Evolutionary conservation across 805 yeast genomes (phyloP), one percentile per base, ranked within the genome.

Genomic region (Wickerhamomyces canadensis): DNA sequence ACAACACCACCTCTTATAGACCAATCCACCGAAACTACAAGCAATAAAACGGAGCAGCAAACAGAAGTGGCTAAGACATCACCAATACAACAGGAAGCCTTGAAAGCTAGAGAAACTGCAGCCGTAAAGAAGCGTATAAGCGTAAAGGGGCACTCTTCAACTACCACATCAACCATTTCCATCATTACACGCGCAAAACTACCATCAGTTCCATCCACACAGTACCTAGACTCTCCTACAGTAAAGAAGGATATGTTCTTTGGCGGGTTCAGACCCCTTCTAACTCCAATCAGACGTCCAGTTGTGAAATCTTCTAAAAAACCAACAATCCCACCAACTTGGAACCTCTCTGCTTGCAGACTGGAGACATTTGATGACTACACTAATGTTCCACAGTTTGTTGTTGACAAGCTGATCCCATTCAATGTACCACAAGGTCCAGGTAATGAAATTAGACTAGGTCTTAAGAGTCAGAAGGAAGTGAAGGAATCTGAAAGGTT

Each of bases 321-420:
- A 16, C 47, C 51, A 35, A 45, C 54, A 2, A 43, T 46, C 16
- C 51, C 57, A 21, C 33, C 45, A 14, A 40, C 52, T 4, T 52
- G 57, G 57, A 51, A 49, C 40, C 38, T 43, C 19, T 48, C 54
- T 3, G 55, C 56, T 2, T 48, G 51, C 15, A 44, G 44, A 17
- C 38, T 52, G 6, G 47, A 48, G 36, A 34, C 40, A 2, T 51
- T 51, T 46, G 56, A 52, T 30, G 56, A 51, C 34, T 51, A 27
- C 31, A 38, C 43, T 19, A 43, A 44, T 16, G 43, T 52, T n/a
- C 57, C 57, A 23, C 54, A 51, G 31, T 52, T 49, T 31, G 48
- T 52, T 13, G 51, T 49, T 28, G 55, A 52, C 36, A 51, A 48
- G 33, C 31, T 51, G 33, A 27, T 32, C 4, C 57, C 57, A 5